These are phyloP conservation scores for Punica granatum DNA, from an alignment of 345 rosid species.

Conservation along the genomic window DNA sequence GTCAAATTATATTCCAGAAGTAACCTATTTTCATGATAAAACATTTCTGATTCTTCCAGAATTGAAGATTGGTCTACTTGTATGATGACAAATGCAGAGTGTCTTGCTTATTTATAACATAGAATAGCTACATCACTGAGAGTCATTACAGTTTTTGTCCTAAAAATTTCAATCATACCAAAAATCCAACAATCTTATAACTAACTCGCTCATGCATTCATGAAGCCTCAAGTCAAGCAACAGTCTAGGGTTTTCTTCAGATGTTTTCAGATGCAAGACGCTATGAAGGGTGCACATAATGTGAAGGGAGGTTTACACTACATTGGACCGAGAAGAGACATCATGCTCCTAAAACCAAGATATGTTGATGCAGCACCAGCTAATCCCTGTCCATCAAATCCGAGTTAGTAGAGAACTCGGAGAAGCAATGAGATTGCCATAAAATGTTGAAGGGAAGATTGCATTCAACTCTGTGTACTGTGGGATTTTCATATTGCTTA, in stretches of 20 bases:
- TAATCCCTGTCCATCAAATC: conserved; percentile 50
- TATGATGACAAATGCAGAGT: background rate
- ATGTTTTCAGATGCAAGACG: background rate
- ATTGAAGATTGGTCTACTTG: background rate
- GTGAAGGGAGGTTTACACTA: conserved; percentile 15
- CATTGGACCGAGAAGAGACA: conserved; percentile 81
- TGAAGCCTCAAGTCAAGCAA: background rate
- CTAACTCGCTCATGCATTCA: background rate
- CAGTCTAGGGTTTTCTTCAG: background rate
- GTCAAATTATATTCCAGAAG: background rate
- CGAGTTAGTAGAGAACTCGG: background rate
- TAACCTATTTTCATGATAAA: background rate
- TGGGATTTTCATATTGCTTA: background rate
- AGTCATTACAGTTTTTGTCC: background rate
- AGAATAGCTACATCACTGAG: background rate
- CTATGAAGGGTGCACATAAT: background rate
- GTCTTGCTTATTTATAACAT: background rate
- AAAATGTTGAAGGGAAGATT: background rate
- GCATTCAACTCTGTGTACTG: background rate
- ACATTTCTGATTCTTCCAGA: background rate
- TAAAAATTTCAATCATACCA: background rate
- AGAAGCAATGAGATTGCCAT: background rate
- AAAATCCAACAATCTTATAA: background rate
- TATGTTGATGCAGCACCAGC: conserved; percentile 85
- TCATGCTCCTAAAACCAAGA: conserved; percentile 70